Evolutionary conservation across 179 eudicot genomes (phyloP).

Genomic region (Camellia oleifera): DNA sequence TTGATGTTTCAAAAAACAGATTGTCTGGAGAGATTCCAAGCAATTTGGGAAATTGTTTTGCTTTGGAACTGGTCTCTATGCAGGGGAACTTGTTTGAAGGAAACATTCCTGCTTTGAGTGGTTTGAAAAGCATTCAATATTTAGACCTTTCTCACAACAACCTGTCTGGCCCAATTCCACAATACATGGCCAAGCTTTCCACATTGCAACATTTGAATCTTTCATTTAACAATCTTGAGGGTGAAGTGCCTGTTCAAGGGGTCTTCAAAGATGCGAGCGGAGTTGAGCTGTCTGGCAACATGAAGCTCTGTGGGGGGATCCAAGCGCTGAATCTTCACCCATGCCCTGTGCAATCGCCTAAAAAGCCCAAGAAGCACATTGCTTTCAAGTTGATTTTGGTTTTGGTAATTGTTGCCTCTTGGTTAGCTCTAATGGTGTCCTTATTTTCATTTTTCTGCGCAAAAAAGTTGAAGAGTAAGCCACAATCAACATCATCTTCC

Average conservation of each 20-base stretch:
- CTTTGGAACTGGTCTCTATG: too few relatives aligned
- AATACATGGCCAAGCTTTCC: not conserved
- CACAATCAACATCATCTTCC: not conserved
- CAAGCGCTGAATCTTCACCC: too few relatives aligned
- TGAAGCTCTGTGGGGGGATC: too few relatives aligned
- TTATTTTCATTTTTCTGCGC: not conserved
- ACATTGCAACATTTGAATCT: not conserved
- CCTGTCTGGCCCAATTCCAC: slow-evolving; percentile 8
- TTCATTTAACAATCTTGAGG: not conserved
- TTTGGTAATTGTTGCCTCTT: not conserved
- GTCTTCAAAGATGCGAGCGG: too few relatives aligned
- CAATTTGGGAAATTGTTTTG: too few relatives aligned
- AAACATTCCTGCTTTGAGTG: slow-evolving; percentile 20
- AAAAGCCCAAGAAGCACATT: too few relatives aligned
- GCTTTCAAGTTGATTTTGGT: not conserved
- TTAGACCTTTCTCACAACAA: not conserved
- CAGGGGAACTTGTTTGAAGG: slow-evolving; percentile 10
- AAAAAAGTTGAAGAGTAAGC: not conserved
- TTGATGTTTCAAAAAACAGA: not conserved
- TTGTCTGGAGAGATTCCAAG: too few relatives aligned
- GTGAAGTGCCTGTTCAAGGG: too few relatives aligned
- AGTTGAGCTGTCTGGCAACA: too few relatives aligned
- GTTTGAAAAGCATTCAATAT: slow-evolving; percentile 12
- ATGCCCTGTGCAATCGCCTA: too few relatives aligned
- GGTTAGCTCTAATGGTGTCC: too few relatives aligned